Evolutionary conservation across 2,329 filamentous ascomycete species (phyloP), one percentile per base, ranked within the genome.

Genomic region (Trichoderma oligosporum): DNA sequence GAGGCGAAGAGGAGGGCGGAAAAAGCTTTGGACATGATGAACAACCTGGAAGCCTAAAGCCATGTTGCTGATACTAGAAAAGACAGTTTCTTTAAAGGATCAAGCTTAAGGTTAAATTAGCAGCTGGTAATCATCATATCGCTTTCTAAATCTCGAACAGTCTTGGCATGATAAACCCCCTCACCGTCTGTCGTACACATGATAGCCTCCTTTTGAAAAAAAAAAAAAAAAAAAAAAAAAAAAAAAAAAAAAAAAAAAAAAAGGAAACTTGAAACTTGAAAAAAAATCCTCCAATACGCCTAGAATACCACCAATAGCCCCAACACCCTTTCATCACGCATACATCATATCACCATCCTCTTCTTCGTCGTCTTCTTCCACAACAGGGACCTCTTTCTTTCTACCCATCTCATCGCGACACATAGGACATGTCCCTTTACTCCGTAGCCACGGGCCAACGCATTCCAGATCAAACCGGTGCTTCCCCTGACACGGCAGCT

Each of bases 391-490:
- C 58, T 76, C 73, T 66, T 75, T 74, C 75, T 82, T 83, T 74
- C 80, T 78, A 29, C 74, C 77, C 71, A 87, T 70, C 65, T 84
- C 82, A 67, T 80, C 77, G 59, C 84, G 73, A 68, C 84, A 86
- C 73, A 86, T 74, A 36, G 84, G 84, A 67, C 84, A 87, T 29
- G 77, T 85, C 35, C 84, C 84, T 70, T 86, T 84, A 64, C 81
- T 78, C 68, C 78, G 73, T 67, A 87, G 68, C 84, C 84, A 87
- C 6, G 84, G 84, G 3, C 78, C 81, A 2, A 87, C 82, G 64
- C 84, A 87, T 71, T 87, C 84, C n/a, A 87, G 70, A 64, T 87
- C 84, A 66, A 85, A 87, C 48, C 71, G 72, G 68, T 87, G 84
- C 38, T 69, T 73, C 29, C 74, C 75, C 64, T 83, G 75, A 67